phyloP scores from a whole-genome alignment of 2,329 filamentous ascomycete species.

The Cercospora nicotianae region DNA sequence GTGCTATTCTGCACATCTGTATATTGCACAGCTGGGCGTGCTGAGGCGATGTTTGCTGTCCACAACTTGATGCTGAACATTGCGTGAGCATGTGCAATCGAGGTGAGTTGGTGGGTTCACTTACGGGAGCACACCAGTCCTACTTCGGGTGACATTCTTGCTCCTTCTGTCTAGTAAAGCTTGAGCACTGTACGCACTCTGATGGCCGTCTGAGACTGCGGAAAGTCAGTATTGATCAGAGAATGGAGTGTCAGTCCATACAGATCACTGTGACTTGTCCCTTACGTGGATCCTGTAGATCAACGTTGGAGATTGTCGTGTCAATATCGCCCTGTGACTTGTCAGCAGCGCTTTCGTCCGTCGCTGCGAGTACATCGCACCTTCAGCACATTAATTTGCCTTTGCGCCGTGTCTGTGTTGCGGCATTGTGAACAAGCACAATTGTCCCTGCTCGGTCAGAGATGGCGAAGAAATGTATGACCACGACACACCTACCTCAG shows the following conservation, averaged over 20 bases:
- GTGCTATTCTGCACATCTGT: conserved; percentile 14
- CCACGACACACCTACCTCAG: conserved; percentile 18
- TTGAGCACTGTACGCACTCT: conserved; percentile 20
- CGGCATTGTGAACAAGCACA: conserved; percentile 34
- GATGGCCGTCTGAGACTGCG: conserved; percentile 30
- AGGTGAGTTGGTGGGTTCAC: background rate
- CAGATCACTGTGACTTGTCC: conserved; percentile 26
- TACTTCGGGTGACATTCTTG: conserved; percentile 17
- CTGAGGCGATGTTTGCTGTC: conserved; percentile 28
- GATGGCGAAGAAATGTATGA: background rate
- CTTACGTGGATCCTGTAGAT: conserved; percentile 2
- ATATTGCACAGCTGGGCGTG: conserved; percentile 34
- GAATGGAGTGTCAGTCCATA: background rate
- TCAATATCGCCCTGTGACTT: conserved; percentile 16
- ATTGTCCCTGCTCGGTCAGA: conserved; percentile 29
- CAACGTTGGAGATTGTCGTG: conserved; percentile 19
- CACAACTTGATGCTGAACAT: conserved; percentile 25
- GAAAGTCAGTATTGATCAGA: background rate
- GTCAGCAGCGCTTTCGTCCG: background rate
- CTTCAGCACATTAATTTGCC: conserved; percentile 37
- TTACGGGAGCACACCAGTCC: conserved; percentile 25
- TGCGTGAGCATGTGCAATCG: background rate
- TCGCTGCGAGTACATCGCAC: conserved; percentile 5
- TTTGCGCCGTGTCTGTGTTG: conserved; percentile 35
- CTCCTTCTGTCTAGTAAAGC: conserved; percentile 18